These are phyloP conservation scores for Alectoria sarmentosa DNA, from an alignment of 495 filamentous ascomycete species.

Conservation along the genomic window DNA sequence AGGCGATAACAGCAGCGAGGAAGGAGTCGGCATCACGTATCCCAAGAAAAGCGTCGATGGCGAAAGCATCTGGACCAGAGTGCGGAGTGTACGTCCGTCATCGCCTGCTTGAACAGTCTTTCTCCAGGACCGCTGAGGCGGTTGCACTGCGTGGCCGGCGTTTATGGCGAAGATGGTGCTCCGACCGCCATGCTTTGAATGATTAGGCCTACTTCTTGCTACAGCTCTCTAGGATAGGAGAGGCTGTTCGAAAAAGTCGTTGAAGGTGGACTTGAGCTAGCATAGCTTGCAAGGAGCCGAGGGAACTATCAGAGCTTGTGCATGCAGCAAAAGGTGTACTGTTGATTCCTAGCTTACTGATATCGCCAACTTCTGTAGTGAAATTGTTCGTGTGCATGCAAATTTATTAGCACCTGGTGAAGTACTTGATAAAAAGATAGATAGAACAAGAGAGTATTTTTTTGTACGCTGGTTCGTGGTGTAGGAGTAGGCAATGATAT, in stretches of 20 bases:
- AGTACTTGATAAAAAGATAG: too few species aligned
- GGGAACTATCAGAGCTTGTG: too few species aligned
- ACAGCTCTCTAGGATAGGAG: neutral
- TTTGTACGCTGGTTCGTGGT: neutral
- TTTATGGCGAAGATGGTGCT: neutral
- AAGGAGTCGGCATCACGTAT: conserved; percentile 14
- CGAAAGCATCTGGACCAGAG: neutral
- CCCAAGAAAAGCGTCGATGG: conserved; percentile 12
- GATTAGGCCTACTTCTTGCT: neutral
- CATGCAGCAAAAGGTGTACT: neutral
- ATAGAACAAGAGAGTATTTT: neutral
- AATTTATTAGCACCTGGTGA: too few species aligned
- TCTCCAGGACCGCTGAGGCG: neutral
- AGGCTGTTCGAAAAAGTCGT: neutral
- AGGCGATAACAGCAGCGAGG: conserved; percentile 32
- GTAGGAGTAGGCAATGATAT: too few species aligned
- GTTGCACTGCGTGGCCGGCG: neutral
- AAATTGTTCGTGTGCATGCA: neutral
- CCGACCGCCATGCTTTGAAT: neutral
- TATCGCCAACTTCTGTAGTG: neutral
- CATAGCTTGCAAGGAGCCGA: neutral
- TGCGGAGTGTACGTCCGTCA: conserved; percentile 4
- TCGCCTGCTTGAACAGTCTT: neutral
- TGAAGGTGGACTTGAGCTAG: neutral
- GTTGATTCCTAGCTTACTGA: neutral